A percentile compares a stretch with the other conserved stretches of the same genome.
phyloP scores from a whole-genome alignment of 768 basidiomycete genomes.

The Podaxis rugospora region DNA sequence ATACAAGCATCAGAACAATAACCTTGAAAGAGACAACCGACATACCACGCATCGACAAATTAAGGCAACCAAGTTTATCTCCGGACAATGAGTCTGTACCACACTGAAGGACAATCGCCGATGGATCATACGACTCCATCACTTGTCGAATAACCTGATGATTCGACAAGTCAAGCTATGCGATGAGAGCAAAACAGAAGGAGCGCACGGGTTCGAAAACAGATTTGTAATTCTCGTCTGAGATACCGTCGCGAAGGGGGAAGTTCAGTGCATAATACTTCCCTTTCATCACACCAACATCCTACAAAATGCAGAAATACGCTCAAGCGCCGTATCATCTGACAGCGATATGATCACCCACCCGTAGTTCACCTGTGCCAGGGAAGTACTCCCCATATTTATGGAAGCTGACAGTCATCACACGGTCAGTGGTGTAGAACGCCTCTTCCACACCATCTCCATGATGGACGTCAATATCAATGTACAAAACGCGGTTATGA shows the following conservation, averaged over 20 bases:
- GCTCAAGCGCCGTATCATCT: constrained; percentile 6
- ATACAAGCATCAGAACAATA: background rate
- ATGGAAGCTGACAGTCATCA: constrained; percentile 98
- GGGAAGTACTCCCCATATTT: constrained; percentile 99
- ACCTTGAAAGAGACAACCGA: background rate
- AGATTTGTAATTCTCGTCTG: constrained; percentile 90
- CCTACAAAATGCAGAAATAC: constrained; percentile 38
- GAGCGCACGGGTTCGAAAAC: constrained; percentile 88
- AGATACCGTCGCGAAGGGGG: constrained; percentile 91
- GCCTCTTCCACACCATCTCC: constrained; percentile 99
- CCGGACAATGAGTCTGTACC: constrained; percentile 96
- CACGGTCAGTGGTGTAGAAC: constrained; percentile 97
- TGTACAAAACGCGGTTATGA: constrained; percentile 91
- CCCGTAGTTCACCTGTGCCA: constrained; percentile 94
- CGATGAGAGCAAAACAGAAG: background rate
- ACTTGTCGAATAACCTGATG: constrained; percentile 84
- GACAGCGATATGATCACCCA: constrained; percentile 29
- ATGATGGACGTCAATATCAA: constrained; percentile 98
- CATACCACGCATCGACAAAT: constrained; percentile 90
- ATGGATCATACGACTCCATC: constrained; percentile 92
- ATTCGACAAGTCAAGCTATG: background rate
- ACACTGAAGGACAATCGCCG: constrained; percentile 94
- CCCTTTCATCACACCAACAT: constrained; percentile 90
- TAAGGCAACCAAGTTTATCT: constrained; percentile 93
- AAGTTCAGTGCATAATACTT: constrained; percentile 95